Conservation (phyloP, 2,329 filamentous ascomycete genomes). For the Bipolaris bicolor region DNA sequence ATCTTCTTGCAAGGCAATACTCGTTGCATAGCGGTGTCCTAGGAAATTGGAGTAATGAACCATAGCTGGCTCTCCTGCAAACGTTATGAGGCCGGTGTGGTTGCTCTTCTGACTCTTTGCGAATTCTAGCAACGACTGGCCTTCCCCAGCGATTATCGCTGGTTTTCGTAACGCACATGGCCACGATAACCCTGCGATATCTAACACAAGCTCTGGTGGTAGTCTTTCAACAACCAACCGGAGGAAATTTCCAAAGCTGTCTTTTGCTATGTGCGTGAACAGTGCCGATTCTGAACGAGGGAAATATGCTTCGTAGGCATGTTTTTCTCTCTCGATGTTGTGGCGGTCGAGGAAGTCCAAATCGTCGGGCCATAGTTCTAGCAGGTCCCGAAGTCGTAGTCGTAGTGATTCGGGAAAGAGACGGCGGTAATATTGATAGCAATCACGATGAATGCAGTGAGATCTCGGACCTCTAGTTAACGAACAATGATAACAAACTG, state of each 20-base stretch:
- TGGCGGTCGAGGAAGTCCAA: background rate
- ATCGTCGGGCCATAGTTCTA: background rate
- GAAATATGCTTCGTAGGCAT: background rate
- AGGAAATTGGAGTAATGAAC: background rate
- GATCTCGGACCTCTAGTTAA: background rate
- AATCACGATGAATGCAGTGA: background rate
- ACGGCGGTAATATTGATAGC: background rate
- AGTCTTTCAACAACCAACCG: background rate
- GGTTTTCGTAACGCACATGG: background rate
- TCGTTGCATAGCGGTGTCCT: background rate
- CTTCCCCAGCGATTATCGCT: background rate
- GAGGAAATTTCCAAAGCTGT: background rate
- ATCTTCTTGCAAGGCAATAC: background rate
- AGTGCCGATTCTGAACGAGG: background rate
- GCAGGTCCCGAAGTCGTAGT: background rate
- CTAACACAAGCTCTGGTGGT: background rate
- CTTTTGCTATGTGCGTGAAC: background rate
- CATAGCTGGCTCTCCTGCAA: background rate
- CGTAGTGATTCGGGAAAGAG: background rate
- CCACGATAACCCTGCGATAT: background rate
- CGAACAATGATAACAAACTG: background rate
- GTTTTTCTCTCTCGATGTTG: background rate
- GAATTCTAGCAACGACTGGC: background rate
- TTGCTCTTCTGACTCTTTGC: background rate
- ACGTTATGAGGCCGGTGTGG: background rate